phyloP scores from a whole-genome alignment of 805 yeast genomes.

The Clavispora fructus region DNA sequence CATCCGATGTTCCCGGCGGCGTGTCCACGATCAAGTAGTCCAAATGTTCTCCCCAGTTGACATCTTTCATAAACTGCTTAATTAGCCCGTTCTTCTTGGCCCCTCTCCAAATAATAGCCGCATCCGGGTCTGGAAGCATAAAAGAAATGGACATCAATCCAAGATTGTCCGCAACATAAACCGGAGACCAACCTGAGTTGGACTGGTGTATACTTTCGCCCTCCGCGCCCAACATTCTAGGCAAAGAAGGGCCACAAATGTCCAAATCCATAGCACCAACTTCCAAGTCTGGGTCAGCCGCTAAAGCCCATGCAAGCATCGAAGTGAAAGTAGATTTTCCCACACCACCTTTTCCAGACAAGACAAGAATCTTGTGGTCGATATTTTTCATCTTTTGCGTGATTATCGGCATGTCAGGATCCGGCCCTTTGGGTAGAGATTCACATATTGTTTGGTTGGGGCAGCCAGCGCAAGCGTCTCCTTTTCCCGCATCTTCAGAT shows the following conservation, averaged over 20 bases:
- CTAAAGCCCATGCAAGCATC: slow-evolving; percentile 94
- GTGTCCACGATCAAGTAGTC: slow-evolving; percentile 92
- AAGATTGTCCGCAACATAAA: slow-evolving; percentile 88
- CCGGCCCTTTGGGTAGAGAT: slow-evolving; percentile 88
- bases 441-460: slow-evolving; percentile 90
- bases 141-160: slow-evolving; percentile 95
- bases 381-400: slow-evolving; percentile 58
- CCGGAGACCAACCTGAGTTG: slow-evolving; percentile 94
- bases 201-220: slow-evolving; percentile 85
- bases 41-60: slow-evolving; percentile 80
- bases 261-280: slow-evolving; percentile 97
- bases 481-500: slow-evolving; percentile 87
- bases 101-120: slow-evolving; percentile 97
- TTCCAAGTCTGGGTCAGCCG: slow-evolving; percentile 72
- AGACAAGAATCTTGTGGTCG: slow-evolving; percentile 73
- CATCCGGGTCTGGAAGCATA: slow-evolving; percentile 88
- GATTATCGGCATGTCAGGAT: slow-evolving; percentile 82
- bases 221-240: slow-evolving; percentile 88
- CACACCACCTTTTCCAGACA: slow-evolving; percentile 91
- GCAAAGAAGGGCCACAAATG: slow-evolving; percentile 96
- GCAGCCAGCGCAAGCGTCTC: slow-evolving; percentile 92
- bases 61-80: slow-evolving; percentile 89
- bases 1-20: slow-evolving; percentile 98
- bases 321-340: slow-evolving; percentile 96
- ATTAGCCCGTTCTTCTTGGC: slow-evolving; percentile 91